phyloP scores from a whole-genome alignment of 768 basidiomycete genomes.

The Fomitopsis serialis region DNA sequence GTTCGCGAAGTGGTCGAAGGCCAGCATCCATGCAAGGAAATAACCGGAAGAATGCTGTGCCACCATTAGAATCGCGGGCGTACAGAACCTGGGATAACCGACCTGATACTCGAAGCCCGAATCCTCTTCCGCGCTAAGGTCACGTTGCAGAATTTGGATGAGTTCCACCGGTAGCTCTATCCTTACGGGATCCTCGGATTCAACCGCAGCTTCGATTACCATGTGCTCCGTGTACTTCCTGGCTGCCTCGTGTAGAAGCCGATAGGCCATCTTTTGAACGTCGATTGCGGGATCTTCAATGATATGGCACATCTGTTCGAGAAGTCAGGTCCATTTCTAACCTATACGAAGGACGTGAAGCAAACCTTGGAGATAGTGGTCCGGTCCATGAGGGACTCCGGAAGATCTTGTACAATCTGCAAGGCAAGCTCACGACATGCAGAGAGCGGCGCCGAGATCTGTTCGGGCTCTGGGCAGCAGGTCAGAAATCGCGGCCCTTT shows the following conservation, averaged over 20 bases:
- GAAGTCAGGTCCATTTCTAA: neutral
- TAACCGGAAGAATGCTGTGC: constrained; percentile 49
- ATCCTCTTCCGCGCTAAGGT: constrained; percentile 33
- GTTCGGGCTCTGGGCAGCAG: constrained; percentile 11
- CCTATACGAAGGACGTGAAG: neutral
- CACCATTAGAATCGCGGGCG: neutral
- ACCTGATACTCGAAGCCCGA: constrained; percentile 36
- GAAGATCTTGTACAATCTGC: constrained; percentile 61
- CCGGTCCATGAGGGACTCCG: constrained; percentile 54
- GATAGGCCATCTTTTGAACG: constrained; percentile 77
- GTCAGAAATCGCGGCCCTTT: neutral
- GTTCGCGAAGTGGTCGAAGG: constrained; percentile 78
- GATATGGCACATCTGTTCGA: constrained; percentile 70
- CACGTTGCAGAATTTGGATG: constrained; percentile 52
- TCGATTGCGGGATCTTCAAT: constrained; percentile 55
- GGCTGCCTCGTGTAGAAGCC: constrained; percentile 64
- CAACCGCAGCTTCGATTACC: constrained; percentile 84
- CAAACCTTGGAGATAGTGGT: constrained; percentile 61
- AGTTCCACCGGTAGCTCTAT: constrained; percentile 64
- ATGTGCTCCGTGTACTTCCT: constrained; percentile 73
- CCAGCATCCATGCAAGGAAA: constrained; percentile 86
- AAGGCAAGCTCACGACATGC: constrained; percentile 65
- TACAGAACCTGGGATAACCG: constrained; percentile 8
- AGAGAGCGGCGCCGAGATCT: constrained; percentile 51
- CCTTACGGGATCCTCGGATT: constrained; percentile 50